Base-by-base conservation (phyloP, 2,329 filamentous ascomycete species). In the Aspergillus quadricinctus region DNA sequence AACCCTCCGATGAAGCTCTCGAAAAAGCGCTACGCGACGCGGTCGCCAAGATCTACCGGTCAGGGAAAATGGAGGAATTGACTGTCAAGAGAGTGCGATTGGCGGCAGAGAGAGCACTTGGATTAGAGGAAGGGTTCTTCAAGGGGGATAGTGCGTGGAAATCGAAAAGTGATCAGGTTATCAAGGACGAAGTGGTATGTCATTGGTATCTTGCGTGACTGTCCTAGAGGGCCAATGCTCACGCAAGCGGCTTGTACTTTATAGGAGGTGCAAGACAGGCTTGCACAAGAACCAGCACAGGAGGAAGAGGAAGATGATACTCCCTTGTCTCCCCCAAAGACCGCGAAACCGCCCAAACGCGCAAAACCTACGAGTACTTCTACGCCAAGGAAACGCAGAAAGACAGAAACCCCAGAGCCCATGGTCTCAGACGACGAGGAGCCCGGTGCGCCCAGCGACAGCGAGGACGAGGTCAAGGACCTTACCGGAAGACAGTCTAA, bases 11-110 rank as follows among this genome's bases (percentile, higher is more conserved):
- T 49, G 57, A 65, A 25, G 46, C 52, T 14, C 60, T 78, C n/a
- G 74, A 76, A 57, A 65, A 69, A 43, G 69, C 64, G 21, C 61
- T 79, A 48, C 72, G 76, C 45, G 67, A 74, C 53, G 66, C 69
- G 14, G 75, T 77, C 31, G 66, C 66, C 14, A 59, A 63, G n/a
- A 65, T 75, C 49, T 74, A 67, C 62, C 64, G 67, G 28, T 62
- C 66, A 1, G 74, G 72, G 7, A 75, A 81, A 21, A 67, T 71
- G 31, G 78, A 83, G 5, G 77, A 83, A 51, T 69, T 86, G 58
- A 85, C 84, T 0, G 75, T 86, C 52, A 85, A 83, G 60, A 76
- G 76, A 54, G 79, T 85, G 51, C 81, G 84, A 50, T 65, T 74
- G 29, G 77, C 77, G 25, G 79, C 78, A 3, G 83, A 85, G 66